phyloP scores from a whole-genome alignment of 1,284 basidiomycete genomes.

The Boletus sp. region DNA sequence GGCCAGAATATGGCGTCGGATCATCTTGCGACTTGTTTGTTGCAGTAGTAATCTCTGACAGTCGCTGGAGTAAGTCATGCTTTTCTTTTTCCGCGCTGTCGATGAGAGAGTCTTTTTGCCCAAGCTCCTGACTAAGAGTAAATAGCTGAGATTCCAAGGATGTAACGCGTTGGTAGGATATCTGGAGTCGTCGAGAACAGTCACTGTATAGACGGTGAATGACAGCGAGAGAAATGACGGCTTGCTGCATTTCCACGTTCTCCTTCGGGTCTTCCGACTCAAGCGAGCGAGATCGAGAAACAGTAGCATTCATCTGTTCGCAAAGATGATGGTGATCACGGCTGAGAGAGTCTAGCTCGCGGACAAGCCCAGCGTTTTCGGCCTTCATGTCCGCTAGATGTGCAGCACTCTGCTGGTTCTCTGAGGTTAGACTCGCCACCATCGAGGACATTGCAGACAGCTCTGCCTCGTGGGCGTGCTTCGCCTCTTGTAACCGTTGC shows the following conservation, averaged over 20 bases:
- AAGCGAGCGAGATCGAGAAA: conserved; percentile 10
- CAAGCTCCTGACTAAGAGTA: conserved; percentile 11
- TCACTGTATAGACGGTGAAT: conserved; percentile 24
- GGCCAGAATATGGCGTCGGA: conserved; percentile 22
- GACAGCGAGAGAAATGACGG: conserved; percentile 33
- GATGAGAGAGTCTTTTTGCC: conserved; percentile 1
- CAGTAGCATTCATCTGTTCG: conserved; percentile 8
- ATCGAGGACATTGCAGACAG: conserved; percentile 19
- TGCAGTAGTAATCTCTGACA: conserved; percentile 4
- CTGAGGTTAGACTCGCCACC: conserved; percentile 14
- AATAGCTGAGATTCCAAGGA: conserved; percentile 22
- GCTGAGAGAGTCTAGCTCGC: conserved; percentile 16
- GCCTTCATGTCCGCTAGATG: conserved; percentile 16
- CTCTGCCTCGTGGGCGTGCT: conserved; percentile 15
- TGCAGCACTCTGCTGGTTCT: conserved; percentile 12
- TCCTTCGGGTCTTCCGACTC: conserved; percentile 9
- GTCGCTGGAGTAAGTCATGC: conserved; percentile 7
- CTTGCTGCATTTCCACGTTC: conserved; percentile 24
- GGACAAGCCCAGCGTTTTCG: conserved; percentile 16
- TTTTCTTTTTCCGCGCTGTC: conserved; percentile 11
- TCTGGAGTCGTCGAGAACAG: conserved; percentile 13
- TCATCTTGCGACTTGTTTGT: conserved; percentile 18
- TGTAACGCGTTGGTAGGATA: conserved; percentile 1
- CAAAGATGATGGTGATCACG: conserved; percentile 11
- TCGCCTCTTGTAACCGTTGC: conserved; percentile 31